Evolutionary conservation across 345 rosid genomes (phyloP), one percentile per base, ranked within the genome.

Genomic region (Hypericum androsaemum): DNA sequence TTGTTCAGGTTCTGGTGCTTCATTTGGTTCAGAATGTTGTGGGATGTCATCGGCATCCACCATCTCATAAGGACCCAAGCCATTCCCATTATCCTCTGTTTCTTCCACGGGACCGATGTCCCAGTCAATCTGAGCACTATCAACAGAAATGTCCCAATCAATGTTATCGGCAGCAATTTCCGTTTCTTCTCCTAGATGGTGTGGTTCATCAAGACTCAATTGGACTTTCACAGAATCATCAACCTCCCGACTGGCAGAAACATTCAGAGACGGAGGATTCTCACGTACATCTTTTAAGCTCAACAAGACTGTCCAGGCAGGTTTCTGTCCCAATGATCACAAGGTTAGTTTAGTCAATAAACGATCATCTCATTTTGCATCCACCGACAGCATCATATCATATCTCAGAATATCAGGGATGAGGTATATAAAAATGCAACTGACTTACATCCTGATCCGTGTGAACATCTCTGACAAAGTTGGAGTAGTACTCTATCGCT

Each of bases 121-220:
- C 98, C 98, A 84, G 73, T 88, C 89, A 69, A 92, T 92, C 60
- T 82, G 81, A 61, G 84, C 61, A 45, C 66, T 69, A 57, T 84
- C 95, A 63, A 84, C 88, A 22, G 94, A 73, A 50, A 90, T 84
- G 69, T 87, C 96, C 98, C 98, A 90, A 66, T 87, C 96, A 63
- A 87, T 79, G 66, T 53, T 64, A 60, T 79, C 81, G 13, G 79
- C 68, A 49, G 73, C 65, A 56, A 52, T 74, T 66, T 78, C 80
- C 61, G 57, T 49, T 52, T 74, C 73, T 53, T 67, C 92, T 57
- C 53, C 64, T 43, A 40, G 39, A 58, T 54, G 41, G 60, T 58
- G 41, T 62, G 60, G n/a, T 62, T 72, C 79, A 66, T 75, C 62
- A 60, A 59, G 69, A 52, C 52, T 70, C 14, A 64, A 58, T 43